These are phyloP conservation scores for Capsella rubella DNA, from an alignment of 441 rosid species.

Conservation along the genomic window DNA sequence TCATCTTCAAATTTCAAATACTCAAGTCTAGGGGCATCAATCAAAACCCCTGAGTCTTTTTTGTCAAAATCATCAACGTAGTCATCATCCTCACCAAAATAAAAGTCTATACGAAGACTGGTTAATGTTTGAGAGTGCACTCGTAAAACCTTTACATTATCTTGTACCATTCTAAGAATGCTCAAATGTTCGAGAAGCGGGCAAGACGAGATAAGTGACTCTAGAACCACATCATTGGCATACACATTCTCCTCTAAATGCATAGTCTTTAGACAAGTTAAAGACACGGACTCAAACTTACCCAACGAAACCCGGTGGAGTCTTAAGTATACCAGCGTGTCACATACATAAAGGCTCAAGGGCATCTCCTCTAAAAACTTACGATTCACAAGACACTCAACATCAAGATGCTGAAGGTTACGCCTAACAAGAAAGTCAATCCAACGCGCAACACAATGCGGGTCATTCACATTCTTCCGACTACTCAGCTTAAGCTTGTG, in stretches of 20 bases:
- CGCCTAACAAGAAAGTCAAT: not conserved
- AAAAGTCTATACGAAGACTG: not conserved
- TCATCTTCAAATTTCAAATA: conserved; percentile 16
- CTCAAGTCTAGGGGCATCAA: conserved; percentile 25
- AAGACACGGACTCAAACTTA: conserved; percentile 5
- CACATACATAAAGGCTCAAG: not conserved
- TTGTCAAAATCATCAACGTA: not conserved
- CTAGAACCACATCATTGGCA: not conserved
- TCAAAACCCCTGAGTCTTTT: not conserved
- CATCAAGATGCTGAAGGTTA: conserved; percentile 27
- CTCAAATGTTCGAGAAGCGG: conserved; percentile 22
- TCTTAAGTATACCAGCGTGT: not conserved
- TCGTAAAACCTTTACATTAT: conserved; percentile 16
- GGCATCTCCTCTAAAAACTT: conserved; percentile 24
- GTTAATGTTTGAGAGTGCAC: conserved; percentile 26
- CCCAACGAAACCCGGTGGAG: conserved; percentile 7
- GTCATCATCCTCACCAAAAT: conserved; percentile 3
- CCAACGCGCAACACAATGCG: conserved; percentile 17
- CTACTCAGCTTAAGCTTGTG: conserved; percentile 23
- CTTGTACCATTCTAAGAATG: conserved; percentile 3
- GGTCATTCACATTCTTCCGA: not conserved
- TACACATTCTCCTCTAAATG: conserved; percentile 2
- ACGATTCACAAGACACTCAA: conserved; percentile 31
- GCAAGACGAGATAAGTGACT: conserved; percentile 31
- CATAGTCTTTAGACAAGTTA: conserved; percentile 13